phyloP scores from a whole-genome alignment of 768 basidiomycete genomes.

The Scleroderma bovista region DNA sequence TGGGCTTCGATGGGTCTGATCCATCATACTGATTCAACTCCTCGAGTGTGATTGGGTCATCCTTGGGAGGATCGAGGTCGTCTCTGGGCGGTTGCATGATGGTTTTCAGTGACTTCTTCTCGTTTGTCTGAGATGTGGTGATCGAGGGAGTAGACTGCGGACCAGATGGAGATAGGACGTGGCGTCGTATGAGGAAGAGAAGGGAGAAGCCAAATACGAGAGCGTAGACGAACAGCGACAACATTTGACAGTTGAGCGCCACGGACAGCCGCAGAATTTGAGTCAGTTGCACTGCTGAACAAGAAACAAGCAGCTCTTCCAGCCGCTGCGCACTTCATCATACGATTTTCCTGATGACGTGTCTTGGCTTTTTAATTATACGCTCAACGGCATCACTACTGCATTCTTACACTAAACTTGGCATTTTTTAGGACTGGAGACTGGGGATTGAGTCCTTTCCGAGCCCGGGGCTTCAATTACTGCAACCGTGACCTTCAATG shows the following conservation, averaged over 20 bases:
- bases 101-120: slow-evolving; percentile 38
- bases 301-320: too few relatives aligned
- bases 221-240: slow-evolving; percentile 23
- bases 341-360: too few relatives aligned
- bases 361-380: too few relatives aligned
- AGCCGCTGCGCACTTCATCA: too few relatives aligned
- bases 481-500: too few relatives aligned
- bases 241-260: slow-evolving; percentile 5
- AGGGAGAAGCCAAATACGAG: slow-evolving; percentile 29
- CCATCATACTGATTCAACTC: slow-evolving; percentile 73
- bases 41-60: slow-evolving; percentile 69
- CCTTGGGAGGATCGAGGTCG: slow-evolving; percentile 66
- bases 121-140: slow-evolving; percentile 14
- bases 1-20: slow-evolving; percentile 54
- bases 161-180: slow-evolving; percentile 1
- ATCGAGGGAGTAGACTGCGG: slow-evolving; percentile 1
- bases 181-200: slow-evolving; percentile 19
- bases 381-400: too few relatives aligned
- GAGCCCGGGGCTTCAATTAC: too few relatives aligned
- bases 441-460: too few relatives aligned
- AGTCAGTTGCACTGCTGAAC: too few relatives aligned
- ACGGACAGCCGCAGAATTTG: too few relatives aligned
- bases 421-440: too few relatives aligned
- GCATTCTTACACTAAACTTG: too few relatives aligned
- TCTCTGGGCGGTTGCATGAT: slow-evolving; percentile 66